phyloP scores from a whole-genome alignment of 1,284 basidiomycete genomes.

The Pulchroboletus neoregius region DNA sequence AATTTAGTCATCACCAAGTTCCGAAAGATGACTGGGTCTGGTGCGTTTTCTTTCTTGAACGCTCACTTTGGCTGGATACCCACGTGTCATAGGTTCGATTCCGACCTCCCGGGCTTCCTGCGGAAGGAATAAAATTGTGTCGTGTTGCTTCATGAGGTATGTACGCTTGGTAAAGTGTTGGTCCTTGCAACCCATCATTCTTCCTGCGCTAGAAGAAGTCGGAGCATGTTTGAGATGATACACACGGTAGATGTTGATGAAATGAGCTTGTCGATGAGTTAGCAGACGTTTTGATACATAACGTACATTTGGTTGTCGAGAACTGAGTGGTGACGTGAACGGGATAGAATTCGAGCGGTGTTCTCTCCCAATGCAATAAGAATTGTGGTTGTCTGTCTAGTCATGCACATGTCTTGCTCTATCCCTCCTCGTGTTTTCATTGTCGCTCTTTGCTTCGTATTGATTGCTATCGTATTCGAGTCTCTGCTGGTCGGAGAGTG shows the following conservation, averaged over 20 bases:
- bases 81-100: constrained; percentile 22
- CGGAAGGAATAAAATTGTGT: background rate
- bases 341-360: too few relatives aligned
- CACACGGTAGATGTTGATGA: too few relatives aligned
- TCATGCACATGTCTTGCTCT: constrained; percentile 5
- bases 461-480: constrained; percentile 2
- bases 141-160: background rate
- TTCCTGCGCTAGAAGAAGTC: background rate
- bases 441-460: constrained; percentile 24
- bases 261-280: too few relatives aligned
- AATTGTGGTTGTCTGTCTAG: too few relatives aligned
- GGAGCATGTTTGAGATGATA: background rate
- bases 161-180: background rate
- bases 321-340: too few relatives aligned
- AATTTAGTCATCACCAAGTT: background rate
- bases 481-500: constrained; percentile 13
- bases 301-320: too few relatives aligned
- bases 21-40: constrained; percentile 19
- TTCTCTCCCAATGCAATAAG: too few relatives aligned
- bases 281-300: background rate
- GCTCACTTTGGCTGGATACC: too few relatives aligned
- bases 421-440: constrained; percentile 12
- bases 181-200: background rate
- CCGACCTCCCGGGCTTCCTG: constrained; percentile 22
- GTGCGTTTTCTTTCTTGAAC: constrained; percentile 10